Base-by-base conservation (phyloP, 2,329 filamentous ascomycete genomes). In the Aspergillus sp. region DNA sequence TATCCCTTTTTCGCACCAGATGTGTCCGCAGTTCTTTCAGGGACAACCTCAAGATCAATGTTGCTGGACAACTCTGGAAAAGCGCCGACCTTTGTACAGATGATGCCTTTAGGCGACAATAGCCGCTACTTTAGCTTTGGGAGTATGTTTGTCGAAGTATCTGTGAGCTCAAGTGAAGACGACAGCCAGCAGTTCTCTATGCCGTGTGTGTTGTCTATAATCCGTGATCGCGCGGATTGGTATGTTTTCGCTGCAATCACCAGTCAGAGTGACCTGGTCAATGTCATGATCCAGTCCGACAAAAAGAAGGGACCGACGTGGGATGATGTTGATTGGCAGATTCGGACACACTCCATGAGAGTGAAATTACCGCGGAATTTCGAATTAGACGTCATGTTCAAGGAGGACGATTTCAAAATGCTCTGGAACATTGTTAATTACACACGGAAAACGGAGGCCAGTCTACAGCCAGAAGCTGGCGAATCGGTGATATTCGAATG, bases 391-490 rank as follows among this genome's bases (percentile, higher is more conserved):
- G 77, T 95, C 17, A 85, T 89, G 61, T 87, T 92, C 68, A 81
- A 81, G 13, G 89, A 92, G 65, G 78, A 83, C n/a, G 91, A 96
- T 68, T 96, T 89, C 76, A 85, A 87, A 60, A 86, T 84, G 61
- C 75, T 96, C 11, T 93, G 88, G 85, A 89, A 86, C 65, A 91
- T 96, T 73, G 91, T 92, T 63, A 91, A 96, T 58, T 93, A 96
- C 70, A 90, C 89, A 24, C 84, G 83, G 62, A 91, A 89, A 66
- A 85, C 93, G 2, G 88, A 92, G 67, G 81, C 82, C 24, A 89
- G 85, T 51, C 79, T 96, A 42, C 85, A 85, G 36, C 85, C 87
- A 6, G 83, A 85, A 41, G 80, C 81, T 30, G 89, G 90, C 52
- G 93, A 97, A 74, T 80, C 79, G 2, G 74, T 89, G 55, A 80